Evolutionary conservation across 2,329 filamentous ascomycete species (phyloP).

Genomic region (Trichoderma endophyticum): DNA sequence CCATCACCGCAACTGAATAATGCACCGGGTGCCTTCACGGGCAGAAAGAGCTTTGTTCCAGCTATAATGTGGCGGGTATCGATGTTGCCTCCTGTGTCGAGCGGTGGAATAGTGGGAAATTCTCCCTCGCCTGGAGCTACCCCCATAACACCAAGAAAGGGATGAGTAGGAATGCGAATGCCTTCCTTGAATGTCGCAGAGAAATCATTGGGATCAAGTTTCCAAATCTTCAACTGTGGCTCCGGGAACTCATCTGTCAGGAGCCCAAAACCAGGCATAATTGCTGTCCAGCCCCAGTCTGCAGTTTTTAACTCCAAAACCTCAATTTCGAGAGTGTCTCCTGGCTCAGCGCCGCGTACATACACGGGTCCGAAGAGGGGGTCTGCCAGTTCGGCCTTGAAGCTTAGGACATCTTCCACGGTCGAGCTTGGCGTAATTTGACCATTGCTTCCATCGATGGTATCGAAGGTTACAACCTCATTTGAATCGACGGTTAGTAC

Average conservation of each 20-base stretch:
- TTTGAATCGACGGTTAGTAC: conserved; percentile 1
- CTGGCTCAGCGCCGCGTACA: neutral
- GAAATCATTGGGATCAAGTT: neutral
- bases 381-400: neutral
- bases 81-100: conserved; percentile 4
- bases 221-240: neutral
- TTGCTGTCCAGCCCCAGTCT: conserved; percentile 1
- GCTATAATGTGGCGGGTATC: conserved; percentile 2
- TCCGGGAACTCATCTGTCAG: neutral
- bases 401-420: neutral
- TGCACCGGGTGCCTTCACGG: neutral
- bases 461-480: neutral
- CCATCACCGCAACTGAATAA: conserved; percentile 6
- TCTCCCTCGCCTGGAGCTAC: conserved; percentile 1
- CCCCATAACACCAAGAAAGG: conserved; percentile 6
- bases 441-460: conserved; percentile 3
- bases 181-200: neutral
- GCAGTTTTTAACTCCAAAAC: conserved; percentile 1
- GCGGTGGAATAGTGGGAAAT: conserved; percentile 1
- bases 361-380: conserved; percentile 3
- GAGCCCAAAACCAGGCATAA: neutral
- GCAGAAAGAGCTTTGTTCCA: neutral
- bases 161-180: conserved; percentile 4
- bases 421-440: neutral
- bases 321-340: conserved; percentile 1